Evolutionary conservation across 2,329 filamentous ascomycete genomes (phyloP).

Genomic region (Zasmidium cellare): DNA sequence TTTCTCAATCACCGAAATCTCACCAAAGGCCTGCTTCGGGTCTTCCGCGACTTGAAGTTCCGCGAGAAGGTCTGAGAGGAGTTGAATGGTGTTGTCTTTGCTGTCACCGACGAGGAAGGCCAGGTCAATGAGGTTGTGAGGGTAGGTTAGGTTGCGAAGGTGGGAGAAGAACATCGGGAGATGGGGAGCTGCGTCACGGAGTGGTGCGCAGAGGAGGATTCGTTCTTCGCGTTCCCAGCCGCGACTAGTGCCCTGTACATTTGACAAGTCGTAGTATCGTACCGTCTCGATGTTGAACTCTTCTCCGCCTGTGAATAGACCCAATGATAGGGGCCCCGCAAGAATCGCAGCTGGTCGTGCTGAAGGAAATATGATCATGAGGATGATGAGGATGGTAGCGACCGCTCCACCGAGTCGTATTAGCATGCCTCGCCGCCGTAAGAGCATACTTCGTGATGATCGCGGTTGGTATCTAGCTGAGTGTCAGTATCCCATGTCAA

Average conservation of each 20-base stretch:
- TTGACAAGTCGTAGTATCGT: constrained; percentile 92
- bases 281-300: constrained; percentile 88
- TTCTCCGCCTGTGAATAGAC: constrained; percentile 63
- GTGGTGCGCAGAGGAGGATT: constrained; percentile 89
- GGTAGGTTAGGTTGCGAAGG: constrained; percentile 92
- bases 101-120: constrained; percentile 97
- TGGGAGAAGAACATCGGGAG: constrained; percentile 99
- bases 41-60: constrained; percentile 79
- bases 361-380: constrained; percentile 76
- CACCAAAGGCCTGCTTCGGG: constrained; percentile 80
- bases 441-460: constrained; percentile 65
- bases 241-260: constrained; percentile 84
- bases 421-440: constrained; percentile 72
- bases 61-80: constrained; percentile 74
- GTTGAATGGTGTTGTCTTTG: constrained; percentile 80
- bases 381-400: constrained; percentile 57
- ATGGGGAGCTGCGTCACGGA: constrained; percentile 89
- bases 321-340: constrained; percentile 62
- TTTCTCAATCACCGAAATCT: constrained; percentile 97
- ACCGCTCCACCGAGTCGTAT: constrained; percentile 63
- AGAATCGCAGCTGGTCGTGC: constrained; percentile 61
- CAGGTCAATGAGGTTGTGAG: constrained; percentile 92
- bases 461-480: constrained; percentile 78
- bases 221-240: constrained; percentile 97
- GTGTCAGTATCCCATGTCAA: background rate